Base-by-base conservation (phyloP, 805 yeast genomes). In the Debaryomyces castellii region DNA sequence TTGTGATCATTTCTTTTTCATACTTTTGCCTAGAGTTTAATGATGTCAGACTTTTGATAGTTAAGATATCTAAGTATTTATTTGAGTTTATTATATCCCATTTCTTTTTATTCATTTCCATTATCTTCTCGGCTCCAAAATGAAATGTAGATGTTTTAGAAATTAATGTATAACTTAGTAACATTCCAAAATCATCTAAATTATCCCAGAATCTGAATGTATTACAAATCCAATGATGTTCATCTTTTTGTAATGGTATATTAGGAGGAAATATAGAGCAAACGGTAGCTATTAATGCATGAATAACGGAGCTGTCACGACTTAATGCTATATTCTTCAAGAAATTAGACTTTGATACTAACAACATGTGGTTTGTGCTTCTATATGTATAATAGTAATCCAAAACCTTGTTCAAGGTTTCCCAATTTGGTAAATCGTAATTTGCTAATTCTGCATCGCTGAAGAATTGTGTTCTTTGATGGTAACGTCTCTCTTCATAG, bases 111-210 rank as follows among this genome's bases (percentile, higher is more conserved):
- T 50, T 50, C 24, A 52, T 43, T 7, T 56, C 57, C 17, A 45
- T 42, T 6, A 52, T 40, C 20, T 49, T 44, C 6, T 39, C 33
- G 1, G 49, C 41, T 40, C 52, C 49, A 42, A 41, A 41, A 30
- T 44, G 28, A 8, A 57, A 44, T 6, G 43, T 20, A 4, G 50
- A 42, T 1, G 54, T 48, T 12, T 54, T 57, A 7, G 54, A 41
- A 12, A 54, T 36, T 41, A 64, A 51, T n/a, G 51, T 43, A 28
- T 51, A 58, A 24, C 59, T 51, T 12, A 60, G 39, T 6, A 64
- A 40, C 53, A 62, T 55, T 8, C 66, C 67, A 28, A 63, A 50
- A 18, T 59, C 59, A 39, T 58, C 58, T 24, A 64, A 54, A 27
- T 53, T 51, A 47, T 64, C 66, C 62, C 59, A 56, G 44, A 43